These are phyloP conservation scores for Aspergillus cristatus DNA, from an alignment of 495 filamentous ascomycete genomes.

Conservation along the genomic window DNA sequence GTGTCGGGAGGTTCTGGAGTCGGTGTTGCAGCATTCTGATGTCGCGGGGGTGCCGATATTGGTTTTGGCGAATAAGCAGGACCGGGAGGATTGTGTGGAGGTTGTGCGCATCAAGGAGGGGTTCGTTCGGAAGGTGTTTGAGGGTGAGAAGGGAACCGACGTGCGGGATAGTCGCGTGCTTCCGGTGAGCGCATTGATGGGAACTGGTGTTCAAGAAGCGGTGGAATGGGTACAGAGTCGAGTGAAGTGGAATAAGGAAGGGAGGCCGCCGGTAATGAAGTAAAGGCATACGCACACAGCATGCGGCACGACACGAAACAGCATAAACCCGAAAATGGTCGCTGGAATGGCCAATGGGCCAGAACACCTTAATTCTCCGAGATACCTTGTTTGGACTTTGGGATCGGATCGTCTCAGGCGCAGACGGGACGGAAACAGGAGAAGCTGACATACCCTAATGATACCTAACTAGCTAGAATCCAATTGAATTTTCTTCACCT, in stretches of 20 bases:
- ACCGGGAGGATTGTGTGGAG: conserved; percentile 94
- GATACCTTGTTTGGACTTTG: too few species aligned
- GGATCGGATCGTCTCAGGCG: too few species aligned
- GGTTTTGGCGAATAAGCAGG: conserved; percentile 95
- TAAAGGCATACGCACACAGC: conserved; percentile 36
- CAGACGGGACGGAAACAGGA: too few species aligned
- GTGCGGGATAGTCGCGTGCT: conserved; percentile 85
- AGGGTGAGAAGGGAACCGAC: conserved; percentile 77
- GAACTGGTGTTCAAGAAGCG: conserved; percentile 85
- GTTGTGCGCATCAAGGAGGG: conserved; percentile 96
- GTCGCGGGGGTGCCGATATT: conserved; percentile 85
- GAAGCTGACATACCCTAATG: too few species aligned
- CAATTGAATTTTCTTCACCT: too few species aligned
- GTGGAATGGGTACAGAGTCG: conserved; percentile 89
- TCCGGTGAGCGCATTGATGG: conserved; percentile 83
- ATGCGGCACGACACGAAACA: too few species aligned
- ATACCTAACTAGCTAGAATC: too few species aligned
- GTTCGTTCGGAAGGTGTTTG: conserved; percentile 84
- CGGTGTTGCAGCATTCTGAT: conserved; percentile 72
- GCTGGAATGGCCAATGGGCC: too few species aligned
- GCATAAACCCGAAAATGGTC: too few species aligned
- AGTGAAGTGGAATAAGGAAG: conserved; percentile 94
- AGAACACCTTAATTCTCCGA: too few species aligned
- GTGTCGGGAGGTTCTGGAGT: conserved; percentile 79
- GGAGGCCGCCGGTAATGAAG: conserved; percentile 83